A percentile compares a stretch with the other conserved stretches of the same genome.
These are phyloP conservation scores for Mortierella sp. DNA, from an alignment of 371 early-diverging fungal genomes.

Conservation along the genomic window DNA sequence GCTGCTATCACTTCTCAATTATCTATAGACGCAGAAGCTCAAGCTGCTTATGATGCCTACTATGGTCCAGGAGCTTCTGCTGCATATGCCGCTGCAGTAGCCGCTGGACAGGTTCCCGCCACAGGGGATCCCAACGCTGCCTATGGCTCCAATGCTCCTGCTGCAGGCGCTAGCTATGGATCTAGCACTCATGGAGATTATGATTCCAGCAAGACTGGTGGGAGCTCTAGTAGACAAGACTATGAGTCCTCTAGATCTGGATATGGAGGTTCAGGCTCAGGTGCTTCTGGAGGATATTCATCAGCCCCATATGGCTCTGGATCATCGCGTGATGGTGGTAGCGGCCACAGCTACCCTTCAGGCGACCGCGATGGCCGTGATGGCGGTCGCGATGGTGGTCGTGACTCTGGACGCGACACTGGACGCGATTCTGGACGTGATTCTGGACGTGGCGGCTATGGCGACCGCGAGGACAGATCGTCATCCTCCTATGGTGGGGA, in stretches of 20 bases:
- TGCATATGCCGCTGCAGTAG: constrained; percentile 45
- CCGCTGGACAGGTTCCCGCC: constrained; percentile 26
- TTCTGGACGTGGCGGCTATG: constrained; percentile 23
- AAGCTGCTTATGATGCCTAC: constrained; percentile 55
- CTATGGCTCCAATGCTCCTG: constrained; percentile 10
- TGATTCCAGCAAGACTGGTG: constrained; percentile 14
- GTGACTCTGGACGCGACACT: constrained; percentile 35
- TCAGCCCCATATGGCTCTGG: constrained; percentile 23
- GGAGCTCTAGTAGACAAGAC: constrained; percentile 11
- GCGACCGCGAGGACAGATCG: constrained; percentile 34
- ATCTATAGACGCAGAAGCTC: constrained; percentile 40
- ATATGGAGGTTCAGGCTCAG: constrained; percentile 11
- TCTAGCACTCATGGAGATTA: constrained; percentile 17
- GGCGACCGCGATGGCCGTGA: constrained; percentile 44
- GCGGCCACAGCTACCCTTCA: constrained; percentile 17
- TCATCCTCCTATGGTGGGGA: constrained; percentile 39
- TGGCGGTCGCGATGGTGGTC: constrained; percentile 23
- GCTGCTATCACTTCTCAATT: neutral
- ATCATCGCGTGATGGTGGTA: constrained; percentile 23
- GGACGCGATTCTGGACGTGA: constrained; percentile 11
- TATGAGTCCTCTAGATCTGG: constrained; percentile 25
- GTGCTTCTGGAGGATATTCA: constrained; percentile 8
- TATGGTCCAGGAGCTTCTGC: constrained; percentile 54
- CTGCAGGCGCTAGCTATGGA: constrained; percentile 13
- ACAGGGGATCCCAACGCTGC: constrained; percentile 15